phyloP scores from a whole-genome alignment of 768 basidiomycete genomes.

The Leccinum imitatum region DNA sequence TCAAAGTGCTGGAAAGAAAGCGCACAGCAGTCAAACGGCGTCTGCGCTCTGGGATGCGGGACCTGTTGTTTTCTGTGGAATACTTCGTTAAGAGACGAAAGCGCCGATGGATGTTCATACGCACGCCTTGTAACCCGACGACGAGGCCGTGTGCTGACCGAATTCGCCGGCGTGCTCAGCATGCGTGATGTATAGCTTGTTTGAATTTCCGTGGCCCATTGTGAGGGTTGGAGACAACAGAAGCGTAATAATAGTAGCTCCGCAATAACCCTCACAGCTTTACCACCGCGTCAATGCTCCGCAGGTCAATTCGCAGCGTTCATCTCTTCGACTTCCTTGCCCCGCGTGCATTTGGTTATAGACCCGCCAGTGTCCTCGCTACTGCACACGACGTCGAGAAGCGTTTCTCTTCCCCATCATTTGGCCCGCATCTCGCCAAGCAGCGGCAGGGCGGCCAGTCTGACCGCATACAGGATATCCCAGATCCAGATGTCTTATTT shows the following conservation, averaged over 20 bases:
- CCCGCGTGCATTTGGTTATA: constrained; percentile 33
- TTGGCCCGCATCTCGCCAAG: constrained; percentile 3
- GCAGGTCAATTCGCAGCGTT: constrained; percentile 22
- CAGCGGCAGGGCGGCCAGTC: constrained; percentile 10
- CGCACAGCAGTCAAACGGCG: constrained; percentile 90
- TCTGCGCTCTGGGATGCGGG: constrained; percentile 60
- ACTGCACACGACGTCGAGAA: constrained; percentile 6
- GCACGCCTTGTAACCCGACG: constrained; percentile 69
- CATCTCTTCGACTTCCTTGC: constrained; percentile 45
- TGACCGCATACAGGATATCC: constrained; percentile 11
- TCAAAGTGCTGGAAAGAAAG: constrained; percentile 88
- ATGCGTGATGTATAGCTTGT: constrained; percentile 88
- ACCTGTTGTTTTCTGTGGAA: constrained; percentile 61
- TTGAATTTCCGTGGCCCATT: constrained; percentile 86
- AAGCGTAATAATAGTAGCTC: constrained; percentile 2
- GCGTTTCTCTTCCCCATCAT: not conserved
- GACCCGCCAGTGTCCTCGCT: constrained; percentile 19
- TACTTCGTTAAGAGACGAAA: constrained; percentile 3
- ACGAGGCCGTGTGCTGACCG: constrained; percentile 82
- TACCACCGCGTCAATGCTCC: constrained; percentile 24
- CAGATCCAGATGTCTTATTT: constrained; percentile 33
- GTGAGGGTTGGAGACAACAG: not conserved
- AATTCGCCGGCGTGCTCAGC: constrained; percentile 80
- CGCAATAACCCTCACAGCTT: not conserved
- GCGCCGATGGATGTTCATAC: constrained; percentile 24